Conservation (phyloP, 164 flowering plant genomes). For the Dillenia suffruticosa region DNA sequence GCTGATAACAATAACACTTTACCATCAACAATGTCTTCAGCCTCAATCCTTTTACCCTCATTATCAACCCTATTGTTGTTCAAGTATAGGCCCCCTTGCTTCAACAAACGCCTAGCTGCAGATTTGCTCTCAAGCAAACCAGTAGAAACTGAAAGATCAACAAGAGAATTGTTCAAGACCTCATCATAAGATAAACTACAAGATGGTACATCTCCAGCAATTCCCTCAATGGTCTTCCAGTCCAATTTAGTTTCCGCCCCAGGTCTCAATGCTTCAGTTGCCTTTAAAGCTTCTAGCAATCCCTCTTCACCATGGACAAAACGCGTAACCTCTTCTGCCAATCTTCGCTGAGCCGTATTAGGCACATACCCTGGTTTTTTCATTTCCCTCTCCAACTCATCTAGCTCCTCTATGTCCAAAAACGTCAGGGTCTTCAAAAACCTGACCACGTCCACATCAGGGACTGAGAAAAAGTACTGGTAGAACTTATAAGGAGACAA, state of each 20-base stretch:
- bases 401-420: slow-evolving; percentile 58
- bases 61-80: slow-evolving; percentile 64
- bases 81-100: slow-evolving; percentile 82
- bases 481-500: slow-evolving; percentile 79
- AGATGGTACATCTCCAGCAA: slow-evolving; percentile 72
- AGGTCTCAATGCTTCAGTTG: slow-evolving; percentile 76
- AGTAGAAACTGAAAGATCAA: slow-evolving; percentile 66
- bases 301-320: slow-evolving; percentile 87
- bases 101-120: slow-evolving; percentile 67
- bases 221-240: slow-evolving; percentile 53
- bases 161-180: slow-evolving; percentile 43
- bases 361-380: slow-evolving; percentile 50
- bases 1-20: slow-evolving; percentile 73
- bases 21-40: slow-evolving; percentile 67
- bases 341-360: slow-evolving; percentile 59
- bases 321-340: slow-evolving; percentile 80
- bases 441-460: slow-evolving; percentile 69
- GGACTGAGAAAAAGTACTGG: slow-evolving; percentile 80
- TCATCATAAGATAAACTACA: slow-evolving; percentile 44
- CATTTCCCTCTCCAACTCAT: slow-evolving; percentile 54
- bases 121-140: slow-evolving; percentile 77
- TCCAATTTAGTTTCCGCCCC: slow-evolving; percentile 73
- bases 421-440: slow-evolving; percentile 72
- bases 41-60: slow-evolving; percentile 60
- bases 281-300: slow-evolving; percentile 65